phyloP scores from a whole-genome alignment of 306 rosid species.

The Cicer pinnatifidum region DNA sequence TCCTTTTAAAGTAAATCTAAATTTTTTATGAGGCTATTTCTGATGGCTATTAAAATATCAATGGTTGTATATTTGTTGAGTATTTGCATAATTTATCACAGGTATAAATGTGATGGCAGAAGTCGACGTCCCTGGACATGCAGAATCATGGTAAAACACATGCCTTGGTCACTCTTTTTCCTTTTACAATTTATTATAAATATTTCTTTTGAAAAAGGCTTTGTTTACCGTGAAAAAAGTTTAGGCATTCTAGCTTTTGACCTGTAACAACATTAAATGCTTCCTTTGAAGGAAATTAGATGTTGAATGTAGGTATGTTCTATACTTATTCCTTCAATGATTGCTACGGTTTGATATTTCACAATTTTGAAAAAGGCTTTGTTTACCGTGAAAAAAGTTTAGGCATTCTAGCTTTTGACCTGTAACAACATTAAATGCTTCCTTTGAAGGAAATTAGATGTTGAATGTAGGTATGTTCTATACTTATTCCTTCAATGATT shows the following conservation, averaged over 20 bases:
- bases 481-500: slow-evolving; percentile 6
- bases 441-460: slow-evolving; percentile 31
- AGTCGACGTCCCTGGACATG: slow-evolving; percentile 96
- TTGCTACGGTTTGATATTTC: slow-evolving; percentile 23
- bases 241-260: slow-evolving; percentile 1
- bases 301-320: slow-evolving; percentile 5
- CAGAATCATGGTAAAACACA: slow-evolving; percentile 77
- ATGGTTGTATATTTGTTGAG: slow-evolving; percentile 24
- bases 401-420: not conserved
- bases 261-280: slow-evolving; percentile 16
- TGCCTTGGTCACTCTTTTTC: slow-evolving; percentile 12
- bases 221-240: not conserved
- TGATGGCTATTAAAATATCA: slow-evolving; percentile 14
- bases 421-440: slow-evolving; percentile 22
- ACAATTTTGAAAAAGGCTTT: slow-evolving; percentile 5
- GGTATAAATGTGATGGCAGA: slow-evolving; percentile 96
- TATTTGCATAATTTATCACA: slow-evolving; percentile 50
- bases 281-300: slow-evolving; percentile 29
- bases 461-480: not conserved
- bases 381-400: not conserved
- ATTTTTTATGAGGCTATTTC: slow-evolving; percentile 30
- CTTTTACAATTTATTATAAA: not conserved
- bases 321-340: slow-evolving; percentile 5
- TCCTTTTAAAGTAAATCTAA: slow-evolving; percentile 33
- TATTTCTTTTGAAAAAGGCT: slow-evolving; percentile 18